Base-by-base conservation (phyloP, 495 filamentous ascomycete species). In the Xylaria castorea region DNA sequence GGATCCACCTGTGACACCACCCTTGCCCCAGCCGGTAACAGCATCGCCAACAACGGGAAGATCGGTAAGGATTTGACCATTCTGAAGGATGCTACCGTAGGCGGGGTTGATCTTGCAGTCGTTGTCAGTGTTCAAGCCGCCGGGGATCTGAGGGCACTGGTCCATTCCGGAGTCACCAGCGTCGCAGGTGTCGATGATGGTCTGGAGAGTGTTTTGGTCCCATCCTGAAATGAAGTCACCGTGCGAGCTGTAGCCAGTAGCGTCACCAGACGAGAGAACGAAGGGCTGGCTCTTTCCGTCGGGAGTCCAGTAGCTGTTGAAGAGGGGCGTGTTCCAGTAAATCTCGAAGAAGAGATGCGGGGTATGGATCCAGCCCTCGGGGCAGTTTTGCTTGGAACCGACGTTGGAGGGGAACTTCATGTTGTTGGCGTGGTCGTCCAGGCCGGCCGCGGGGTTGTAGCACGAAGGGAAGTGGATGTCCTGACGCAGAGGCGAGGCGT, bases 221-320 rank as follows among this genome's bases (percentile, higher is more conserved):
- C 92, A 94, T 38, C 91, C 92, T 60, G 92, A 88, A 57, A 94
- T 82, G 80, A 93, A 93, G 80, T 93, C 91, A 44, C 86, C 91
- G 80, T 93, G 92, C 62, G 87, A 86, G 40, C 81, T 83, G 78
- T 81, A 89, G 61, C 87, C 87, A n/a, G 87, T 88, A 36, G 80
- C 80, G 60, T 90, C 88, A 34, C 88, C 88, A 78, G 87, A 90
- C 70, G 90, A 83, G 72, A 88, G 87, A 67, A 93, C 90, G 78
- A 92, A 93, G 40, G 91, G 91, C 74, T 82, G 82, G 53, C 86
- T 85, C 77, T 86, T 85, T 72, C 83, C 84, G 72, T 86, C 78
- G 46, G 80, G 86, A 44, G 85, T 87, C 85, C 89, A 92, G 74
- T 84, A 78, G 70, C 87, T 80, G 25, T 81, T 79, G 72, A 91